Evolutionary conservation across 2,329 filamentous ascomycete species (phyloP).

Genomic region (Phyllosticta capitalensis): DNA sequence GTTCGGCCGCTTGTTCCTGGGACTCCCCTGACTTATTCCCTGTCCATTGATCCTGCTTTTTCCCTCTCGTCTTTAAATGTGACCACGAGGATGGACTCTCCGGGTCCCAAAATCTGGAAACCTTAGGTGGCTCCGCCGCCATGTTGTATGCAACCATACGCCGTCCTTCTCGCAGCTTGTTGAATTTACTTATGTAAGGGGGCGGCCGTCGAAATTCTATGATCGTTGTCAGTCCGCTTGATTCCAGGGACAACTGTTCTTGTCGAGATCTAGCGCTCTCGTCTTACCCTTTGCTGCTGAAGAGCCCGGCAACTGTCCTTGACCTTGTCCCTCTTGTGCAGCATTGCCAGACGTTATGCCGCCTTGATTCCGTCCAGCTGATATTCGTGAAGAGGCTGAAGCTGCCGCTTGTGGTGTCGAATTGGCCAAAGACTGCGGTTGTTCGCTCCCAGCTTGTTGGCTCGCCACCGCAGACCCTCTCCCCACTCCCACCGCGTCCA

Average conservation of each 20-base stretch:
- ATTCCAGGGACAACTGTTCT: neutral
- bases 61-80: neutral
- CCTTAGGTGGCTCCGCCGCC: neutral
- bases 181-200: neutral
- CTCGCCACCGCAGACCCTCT: neutral
- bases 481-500: neutral
- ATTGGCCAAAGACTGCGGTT: neutral
- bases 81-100: neutral
- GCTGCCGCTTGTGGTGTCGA: neutral
- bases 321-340: neutral
- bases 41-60: neutral
- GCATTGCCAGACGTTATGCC: neutral
- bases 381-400: neutral
- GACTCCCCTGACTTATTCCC: neutral
- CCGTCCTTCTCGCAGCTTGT: neutral
- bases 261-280: neutral
- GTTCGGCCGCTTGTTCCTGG: neutral
- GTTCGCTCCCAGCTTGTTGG: neutral
- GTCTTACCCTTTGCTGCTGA: neutral
- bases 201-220: neutral
- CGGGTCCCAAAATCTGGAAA: neutral
- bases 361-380: neutral
- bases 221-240: neutral
- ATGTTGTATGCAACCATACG: neutral
- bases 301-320: neutral